Conservation (phyloP, 2,329 filamentous ascomycete species). For the Fusarium veterinarium region DNA sequence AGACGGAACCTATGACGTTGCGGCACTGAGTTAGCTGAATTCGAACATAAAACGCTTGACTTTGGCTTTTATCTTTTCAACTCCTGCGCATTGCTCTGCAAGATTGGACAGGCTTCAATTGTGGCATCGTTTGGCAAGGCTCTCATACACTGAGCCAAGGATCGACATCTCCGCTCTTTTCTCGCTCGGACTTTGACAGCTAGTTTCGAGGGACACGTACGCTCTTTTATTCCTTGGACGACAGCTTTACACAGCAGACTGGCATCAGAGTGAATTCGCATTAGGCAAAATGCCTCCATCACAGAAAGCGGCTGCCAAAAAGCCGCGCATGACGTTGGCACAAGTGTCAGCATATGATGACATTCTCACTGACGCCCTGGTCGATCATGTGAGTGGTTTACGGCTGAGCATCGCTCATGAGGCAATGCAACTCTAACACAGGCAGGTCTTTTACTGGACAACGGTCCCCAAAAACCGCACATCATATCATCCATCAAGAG, state of each 20-base stretch:
- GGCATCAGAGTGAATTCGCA: background rate
- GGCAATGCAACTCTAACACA: constrained; percentile 36
- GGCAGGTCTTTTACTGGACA: constrained; percentile 90
- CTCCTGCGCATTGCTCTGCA: background rate
- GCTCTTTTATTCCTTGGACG: constrained; percentile 31
- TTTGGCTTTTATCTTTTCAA: constrained; percentile 18
- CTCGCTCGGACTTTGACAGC: constrained; percentile 27
- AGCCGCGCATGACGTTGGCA: constrained; percentile 82
- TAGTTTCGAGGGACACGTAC: constrained; percentile 35
- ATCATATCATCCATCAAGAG: constrained; percentile 86
- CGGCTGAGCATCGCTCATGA: background rate
- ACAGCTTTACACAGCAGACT: background rate
- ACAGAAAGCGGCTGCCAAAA: constrained; percentile 59
- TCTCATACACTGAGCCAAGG: constrained; percentile 4
- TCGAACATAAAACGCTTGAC: constrained; percentile 27
- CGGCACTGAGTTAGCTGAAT: constrained; percentile 40
- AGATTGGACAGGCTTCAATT: background rate
- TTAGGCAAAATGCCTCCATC: constrained; percentile 51
- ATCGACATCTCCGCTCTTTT: constrained; percentile 27
- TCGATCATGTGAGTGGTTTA: constrained; percentile 82
- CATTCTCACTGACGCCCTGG: constrained; percentile 91
- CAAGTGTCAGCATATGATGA: constrained; percentile 96
- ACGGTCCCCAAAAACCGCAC: constrained; percentile 93
- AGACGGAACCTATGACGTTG: constrained; percentile 43
- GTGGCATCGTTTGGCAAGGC: background rate